Evolutionary conservation across 2,329 filamentous ascomycete genomes (phyloP).

Genomic region (Alternaria solani): DNA sequence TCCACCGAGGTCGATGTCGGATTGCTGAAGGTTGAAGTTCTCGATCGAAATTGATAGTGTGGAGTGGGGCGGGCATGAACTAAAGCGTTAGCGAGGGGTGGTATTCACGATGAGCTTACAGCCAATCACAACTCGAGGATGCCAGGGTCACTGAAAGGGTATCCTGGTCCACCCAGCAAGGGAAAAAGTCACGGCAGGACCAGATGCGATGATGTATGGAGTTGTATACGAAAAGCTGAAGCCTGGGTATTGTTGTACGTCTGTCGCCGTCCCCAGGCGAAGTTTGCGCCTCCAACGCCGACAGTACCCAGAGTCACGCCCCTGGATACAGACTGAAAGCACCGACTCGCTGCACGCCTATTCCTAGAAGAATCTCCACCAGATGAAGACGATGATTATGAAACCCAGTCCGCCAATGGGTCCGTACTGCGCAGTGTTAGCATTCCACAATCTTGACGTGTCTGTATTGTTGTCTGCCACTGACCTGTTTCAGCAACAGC

Average conservation of each 20-base stretch:
- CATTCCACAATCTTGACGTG: background rate
- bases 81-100: slow-evolving; percentile 14
- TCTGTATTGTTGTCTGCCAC: slow-evolving; percentile 22
- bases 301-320: background rate
- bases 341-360: background rate
- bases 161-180: background rate
- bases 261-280: slow-evolving; percentile 2
- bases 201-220: background rate
- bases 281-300: slow-evolving; percentile 19
- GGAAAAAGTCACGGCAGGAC: slow-evolving; percentile 1
- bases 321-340: slow-evolving; percentile 1
- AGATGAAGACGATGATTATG: slow-evolving; percentile 85
- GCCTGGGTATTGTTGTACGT: slow-evolving; percentile 31
- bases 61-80: slow-evolving; percentile 13
- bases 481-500: slow-evolving; percentile 84
- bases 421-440: slow-evolving; percentile 69
- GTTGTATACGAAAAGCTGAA: slow-evolving; percentile 9
- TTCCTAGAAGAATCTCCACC: slow-evolving; percentile 88
- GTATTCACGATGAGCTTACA: background rate
- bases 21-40: background rate
- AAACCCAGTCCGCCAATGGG: slow-evolving; percentile 84
- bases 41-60: slow-evolving; percentile 10
- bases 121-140: slow-evolving; percentile 4
- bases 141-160: background rate
- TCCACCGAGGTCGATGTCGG: background rate